Conservation (phyloP, 23 red algal genomes). For the Gracilariopsis chorda region DNA sequence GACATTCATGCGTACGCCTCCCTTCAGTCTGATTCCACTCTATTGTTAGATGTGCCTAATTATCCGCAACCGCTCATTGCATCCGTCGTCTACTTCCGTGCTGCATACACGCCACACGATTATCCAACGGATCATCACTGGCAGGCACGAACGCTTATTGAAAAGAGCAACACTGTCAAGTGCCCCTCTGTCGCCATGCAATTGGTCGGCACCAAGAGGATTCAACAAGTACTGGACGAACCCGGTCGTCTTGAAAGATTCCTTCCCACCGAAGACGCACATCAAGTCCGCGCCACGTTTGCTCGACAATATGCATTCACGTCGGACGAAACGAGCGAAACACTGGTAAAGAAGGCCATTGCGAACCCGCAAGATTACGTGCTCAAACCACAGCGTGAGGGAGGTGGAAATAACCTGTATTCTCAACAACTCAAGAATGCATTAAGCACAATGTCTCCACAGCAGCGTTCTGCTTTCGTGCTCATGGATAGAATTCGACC, state of each 20-base stretch:
- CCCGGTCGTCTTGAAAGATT: constrained; percentile 72
- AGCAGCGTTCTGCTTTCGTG: constrained; percentile 67
- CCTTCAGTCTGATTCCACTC: neutral
- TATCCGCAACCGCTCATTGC: neutral
- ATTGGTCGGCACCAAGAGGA: constrained; percentile 97
- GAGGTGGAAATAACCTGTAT: constrained; percentile 97
- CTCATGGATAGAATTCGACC: constrained; percentile 93
- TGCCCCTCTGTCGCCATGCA: constrained; percentile 85
- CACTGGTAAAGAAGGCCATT: constrained; percentile 42
- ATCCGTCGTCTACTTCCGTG: constrained; percentile 93
- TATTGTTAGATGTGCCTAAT: neutral
- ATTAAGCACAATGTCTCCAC: constrained; percentile 25
- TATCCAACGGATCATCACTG: constrained; percentile 77
- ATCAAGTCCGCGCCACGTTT: constrained; percentile 73
- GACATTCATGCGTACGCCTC: constrained; percentile 23
- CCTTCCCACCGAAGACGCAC: constrained; percentile 14
- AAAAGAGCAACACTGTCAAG: constrained; percentile 57
- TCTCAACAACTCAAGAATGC: constrained; percentile 32
- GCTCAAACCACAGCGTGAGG: constrained; percentile 98
- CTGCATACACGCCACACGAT: constrained; percentile 87
- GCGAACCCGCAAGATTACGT: constrained; percentile 69
- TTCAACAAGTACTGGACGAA: constrained; percentile 86
- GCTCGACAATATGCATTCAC: constrained; percentile 69
- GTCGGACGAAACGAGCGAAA: neutral
- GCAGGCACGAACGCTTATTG: constrained; percentile 69